phyloP scores from a whole-genome alignment of 2,329 filamentous ascomycete species.

The Ceratocystis destructans region DNA sequence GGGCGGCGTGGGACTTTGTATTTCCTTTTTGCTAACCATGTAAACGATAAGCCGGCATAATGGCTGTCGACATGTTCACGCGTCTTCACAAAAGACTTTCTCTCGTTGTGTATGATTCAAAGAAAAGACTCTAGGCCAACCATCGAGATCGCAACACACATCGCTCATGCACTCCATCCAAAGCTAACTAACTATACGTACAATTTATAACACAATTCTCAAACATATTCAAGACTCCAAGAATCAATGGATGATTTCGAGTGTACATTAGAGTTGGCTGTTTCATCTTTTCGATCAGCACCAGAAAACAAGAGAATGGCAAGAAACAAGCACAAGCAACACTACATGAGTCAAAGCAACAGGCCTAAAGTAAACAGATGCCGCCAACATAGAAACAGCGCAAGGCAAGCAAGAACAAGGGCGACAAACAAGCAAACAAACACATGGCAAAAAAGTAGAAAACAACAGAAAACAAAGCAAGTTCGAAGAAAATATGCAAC shows the following conservation, averaged over 20 bases:
- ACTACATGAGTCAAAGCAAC: not conserved
- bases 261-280: not conserved
- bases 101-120: conserved; percentile 19
- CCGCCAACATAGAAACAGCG: conserved; percentile 6
- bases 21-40: not conserved
- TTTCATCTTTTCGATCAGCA: not conserved
- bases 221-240: not conserved
- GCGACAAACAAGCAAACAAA: not conserved
- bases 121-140: conserved; percentile 15
- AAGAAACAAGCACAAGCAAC: conserved; percentile 3
- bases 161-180: not conserved
- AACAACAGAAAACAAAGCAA: not conserved
- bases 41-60: conserved; percentile 30
- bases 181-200: no score
- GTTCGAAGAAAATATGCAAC: conserved; percentile 7
- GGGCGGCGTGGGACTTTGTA: no score
- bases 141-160: not conserved
- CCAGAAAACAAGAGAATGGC: not conserved
- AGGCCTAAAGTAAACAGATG: not conserved
- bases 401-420: conserved; percentile 1
- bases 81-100: conserved; percentile 36
- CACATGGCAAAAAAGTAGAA: not conserved
- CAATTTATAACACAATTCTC: no score
- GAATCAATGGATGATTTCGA: no score
- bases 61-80: conserved; percentile 42